phyloP scores from a whole-genome alignment of 352 stramenopile species.

The Elongisporangium senticosum region DNA sequence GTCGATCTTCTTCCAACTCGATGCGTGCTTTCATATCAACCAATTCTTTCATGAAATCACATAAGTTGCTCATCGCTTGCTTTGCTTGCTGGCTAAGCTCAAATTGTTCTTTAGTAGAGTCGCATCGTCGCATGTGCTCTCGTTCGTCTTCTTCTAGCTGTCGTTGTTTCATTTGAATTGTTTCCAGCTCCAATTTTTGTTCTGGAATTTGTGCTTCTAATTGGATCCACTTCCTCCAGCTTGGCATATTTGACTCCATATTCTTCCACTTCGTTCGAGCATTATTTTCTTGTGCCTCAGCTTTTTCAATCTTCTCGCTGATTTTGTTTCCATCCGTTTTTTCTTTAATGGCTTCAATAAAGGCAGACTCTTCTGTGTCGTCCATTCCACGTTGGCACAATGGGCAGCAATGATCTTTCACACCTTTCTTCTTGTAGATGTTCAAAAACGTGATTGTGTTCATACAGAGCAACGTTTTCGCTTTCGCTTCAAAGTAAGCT shows the following conservation, averaged over 20 bases:
- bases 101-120: background rate
- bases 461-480: constrained; percentile 73
- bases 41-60: constrained; percentile 30
- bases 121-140: background rate
- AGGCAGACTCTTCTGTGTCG: constrained; percentile 49
- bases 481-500: constrained; percentile 70
- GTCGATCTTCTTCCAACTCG: constrained; percentile 26
- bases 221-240: constrained; percentile 55
- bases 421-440: constrained; percentile 81
- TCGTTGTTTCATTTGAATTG: constrained; percentile 29
- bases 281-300: constrained; percentile 38
- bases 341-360: constrained; percentile 53
- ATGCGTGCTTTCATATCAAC: constrained; percentile 16
- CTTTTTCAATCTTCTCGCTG: constrained; percentile 70
- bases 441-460: constrained; percentile 81
- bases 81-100: constrained; percentile 13
- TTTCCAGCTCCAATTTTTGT: constrained; percentile 42
- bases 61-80: constrained; percentile 26
- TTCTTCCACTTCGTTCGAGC: constrained; percentile 50
- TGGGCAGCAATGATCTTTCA: constrained; percentile 76
- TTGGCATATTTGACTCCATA: constrained; percentile 55
- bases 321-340: constrained; percentile 77
- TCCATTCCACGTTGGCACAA: constrained; percentile 63
- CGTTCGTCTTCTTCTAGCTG: constrained; percentile 24
- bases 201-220: constrained; percentile 41